These are phyloP conservation scores for Fusarium ramigenum DNA, from an alignment of 2,329 filamentous ascomycete species.

Conservation along the genomic window DNA sequence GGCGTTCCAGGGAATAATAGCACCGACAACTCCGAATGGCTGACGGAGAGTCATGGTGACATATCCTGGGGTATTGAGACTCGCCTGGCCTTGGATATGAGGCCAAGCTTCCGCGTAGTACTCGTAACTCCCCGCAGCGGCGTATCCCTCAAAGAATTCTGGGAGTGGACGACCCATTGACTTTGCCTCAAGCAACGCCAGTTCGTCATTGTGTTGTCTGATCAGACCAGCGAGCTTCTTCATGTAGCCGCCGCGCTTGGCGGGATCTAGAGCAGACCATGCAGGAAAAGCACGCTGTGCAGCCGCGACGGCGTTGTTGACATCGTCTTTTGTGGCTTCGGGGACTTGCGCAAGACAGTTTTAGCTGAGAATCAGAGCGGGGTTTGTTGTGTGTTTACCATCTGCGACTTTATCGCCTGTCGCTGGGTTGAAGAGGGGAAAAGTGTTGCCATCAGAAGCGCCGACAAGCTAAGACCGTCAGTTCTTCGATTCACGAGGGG, in stretches of 20 bases:
- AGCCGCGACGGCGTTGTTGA: constrained; percentile 58
- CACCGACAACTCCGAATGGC: constrained; percentile 61
- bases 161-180: constrained; percentile 34
- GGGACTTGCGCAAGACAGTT: background rate
- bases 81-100: constrained; percentile 55
- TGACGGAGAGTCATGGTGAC: constrained; percentile 58
- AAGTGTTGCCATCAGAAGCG: constrained; percentile 29
- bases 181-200: constrained; percentile 46
- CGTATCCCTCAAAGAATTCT: constrained; percentile 45
- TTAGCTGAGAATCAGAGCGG: background rate
- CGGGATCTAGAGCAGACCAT: constrained; percentile 54
- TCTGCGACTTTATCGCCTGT: constrained; percentile 26
- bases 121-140: constrained; percentile 52
- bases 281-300: constrained; percentile 59
- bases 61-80: constrained; percentile 58
- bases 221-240: constrained; percentile 58
- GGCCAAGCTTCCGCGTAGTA: constrained; percentile 54
- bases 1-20: constrained; percentile 69
- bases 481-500: background rate
- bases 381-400: background rate
- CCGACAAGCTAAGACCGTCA: constrained; percentile 23
- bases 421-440: constrained; percentile 33
- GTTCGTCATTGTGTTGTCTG: constrained; percentile 50
- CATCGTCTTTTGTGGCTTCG: constrained; percentile 58
- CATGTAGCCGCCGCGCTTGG: constrained; percentile 53